These are phyloP conservation scores for Tremellales sp. DNA, from an alignment of 1,284 basidiomycete genomes.

Conservation along the genomic window DNA sequence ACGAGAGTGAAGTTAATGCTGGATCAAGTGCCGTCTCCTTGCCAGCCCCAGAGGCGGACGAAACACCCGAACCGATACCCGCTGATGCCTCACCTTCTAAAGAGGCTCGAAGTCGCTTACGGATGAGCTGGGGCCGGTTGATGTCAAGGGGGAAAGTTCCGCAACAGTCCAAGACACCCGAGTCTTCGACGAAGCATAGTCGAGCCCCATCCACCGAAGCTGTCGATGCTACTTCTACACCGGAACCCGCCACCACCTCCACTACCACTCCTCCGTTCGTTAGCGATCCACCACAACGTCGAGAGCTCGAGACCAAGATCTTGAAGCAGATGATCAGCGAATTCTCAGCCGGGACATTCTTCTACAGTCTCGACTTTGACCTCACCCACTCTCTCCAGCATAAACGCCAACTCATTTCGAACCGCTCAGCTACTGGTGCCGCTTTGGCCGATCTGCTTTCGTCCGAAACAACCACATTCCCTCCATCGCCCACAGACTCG, in stretches of 20 bases:
- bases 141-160: neutral
- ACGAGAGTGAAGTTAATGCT: neutral
- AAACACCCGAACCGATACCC: slow-evolving; percentile 16
- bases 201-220: slow-evolving; percentile 24
- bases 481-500: slow-evolving; percentile 6
- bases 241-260: slow-evolving; percentile 1
- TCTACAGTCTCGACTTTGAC: slow-evolving; percentile 53
- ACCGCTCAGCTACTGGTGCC: slow-evolving; percentile 15
- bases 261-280: slow-evolving; percentile 13
- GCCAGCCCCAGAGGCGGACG: slow-evolving; percentile 34
- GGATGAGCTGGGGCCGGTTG: slow-evolving; percentile 16
- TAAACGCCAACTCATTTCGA: slow-evolving; percentile 44
- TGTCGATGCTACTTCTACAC: neutral
- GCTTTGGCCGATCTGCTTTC: slow-evolving; percentile 27
- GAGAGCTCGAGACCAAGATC: slow-evolving; percentile 48
- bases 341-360: slow-evolving; percentile 45
- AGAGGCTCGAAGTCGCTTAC: slow-evolving; percentile 18
- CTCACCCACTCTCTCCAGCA: slow-evolving; percentile 52
- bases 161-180: slow-evolving; percentile 3
- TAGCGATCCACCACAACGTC: slow-evolving; percentile 33
- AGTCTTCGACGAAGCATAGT: slow-evolving; percentile 30
- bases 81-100: slow-evolving; percentile 4
- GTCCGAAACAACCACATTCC: slow-evolving; percentile 11
- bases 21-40: neutral
- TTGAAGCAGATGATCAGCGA: slow-evolving; percentile 44